Evolutionary conservation across 805 yeast species (phyloP), one percentile per base, ranked within the genome.

Genomic region (Metschnikowia drakensbergensis): DNA sequence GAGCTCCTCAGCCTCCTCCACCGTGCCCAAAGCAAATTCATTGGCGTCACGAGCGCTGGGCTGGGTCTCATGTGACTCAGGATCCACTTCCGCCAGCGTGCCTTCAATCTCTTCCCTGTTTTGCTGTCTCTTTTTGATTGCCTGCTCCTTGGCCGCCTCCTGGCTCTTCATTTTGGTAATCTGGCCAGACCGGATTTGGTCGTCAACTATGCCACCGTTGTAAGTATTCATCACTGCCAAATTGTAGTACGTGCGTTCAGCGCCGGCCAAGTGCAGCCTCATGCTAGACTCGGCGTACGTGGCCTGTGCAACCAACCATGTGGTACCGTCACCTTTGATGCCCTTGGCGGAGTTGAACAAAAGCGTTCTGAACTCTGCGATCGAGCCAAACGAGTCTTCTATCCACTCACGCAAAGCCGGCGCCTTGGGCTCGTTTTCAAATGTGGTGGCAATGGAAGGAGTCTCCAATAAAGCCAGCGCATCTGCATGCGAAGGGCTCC

Each of bases 271-370:
- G 39, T 45, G 31, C 22, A 58, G 74, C 37, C 60, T 62, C 55
- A 63, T 53, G 26, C 60, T 55, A 36, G 54, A 54, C 45, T 68
- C 69, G 22, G 68, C 57, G 48, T 62, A 58, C 39, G 63, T 63
- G 11, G 64, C 74, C 66, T 74, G 75, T 49, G 92, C 95, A 23
- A 90, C 84, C 17, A 94, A 71, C 94, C 97, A 94, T 8, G 91
- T 86, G 67, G 77, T 83, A 3, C 99, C 99, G 65, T 88, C 92
- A 44, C 98, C 97, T 52, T 84, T 81, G 52, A 89, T 79, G 3
- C 85, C 77, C 43, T 74, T 68, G 8, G 92, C 88, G 1, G 94
- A 82, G 49, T 80, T 78, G 50, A 87, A 61, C 38, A 94, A 66
- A 41, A 88, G 75, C 1, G 86, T 80, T 57, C 86, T 77, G 63